phyloP scores from a whole-genome alignment of 495 filamentous ascomycete genomes.

The Podospora appendiculata region DNA sequence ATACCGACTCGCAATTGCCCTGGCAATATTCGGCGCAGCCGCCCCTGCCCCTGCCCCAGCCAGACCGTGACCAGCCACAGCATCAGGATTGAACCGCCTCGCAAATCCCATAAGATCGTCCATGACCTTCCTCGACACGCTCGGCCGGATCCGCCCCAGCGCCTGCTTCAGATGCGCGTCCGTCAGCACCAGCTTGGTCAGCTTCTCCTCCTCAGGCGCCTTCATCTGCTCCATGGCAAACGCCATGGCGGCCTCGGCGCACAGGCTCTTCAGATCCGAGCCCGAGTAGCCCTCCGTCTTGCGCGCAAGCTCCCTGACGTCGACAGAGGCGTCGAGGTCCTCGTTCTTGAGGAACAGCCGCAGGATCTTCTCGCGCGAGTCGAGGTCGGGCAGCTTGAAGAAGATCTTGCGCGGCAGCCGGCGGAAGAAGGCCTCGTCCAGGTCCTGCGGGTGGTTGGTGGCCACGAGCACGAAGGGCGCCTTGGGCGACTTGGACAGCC shows the following conservation, averaged over 20 bases:
- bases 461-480: conserved; percentile 12
- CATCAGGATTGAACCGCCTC: too few relatives aligned
- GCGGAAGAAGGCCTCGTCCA: conserved; percentile 12
- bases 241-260: background rate
- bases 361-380: conserved; percentile 8
- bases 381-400: conserved; percentile 7
- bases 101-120: background rate
- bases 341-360: conserved; percentile 7
- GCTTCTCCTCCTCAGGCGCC: background rate
- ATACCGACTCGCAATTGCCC: too few relatives aligned
- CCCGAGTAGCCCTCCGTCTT: conserved; percentile 11
- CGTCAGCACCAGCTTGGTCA: background rate
- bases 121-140: background rate
- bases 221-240: background rate
- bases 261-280: conserved; percentile 20
- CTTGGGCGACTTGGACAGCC: background rate
- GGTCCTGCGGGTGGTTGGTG: conserved; percentile 20
- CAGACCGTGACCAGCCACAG: too few relatives aligned
- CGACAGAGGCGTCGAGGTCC: background rate
- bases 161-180: background rate
- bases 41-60: too few relatives aligned
- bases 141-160: background rate
- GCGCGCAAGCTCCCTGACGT: conserved; percentile 1
- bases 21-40: too few relatives aligned
- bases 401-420: conserved; percentile 11